Base-by-base conservation (phyloP, 2,329 filamentous ascomycete genomes). In the Capronia coronata region DNA sequence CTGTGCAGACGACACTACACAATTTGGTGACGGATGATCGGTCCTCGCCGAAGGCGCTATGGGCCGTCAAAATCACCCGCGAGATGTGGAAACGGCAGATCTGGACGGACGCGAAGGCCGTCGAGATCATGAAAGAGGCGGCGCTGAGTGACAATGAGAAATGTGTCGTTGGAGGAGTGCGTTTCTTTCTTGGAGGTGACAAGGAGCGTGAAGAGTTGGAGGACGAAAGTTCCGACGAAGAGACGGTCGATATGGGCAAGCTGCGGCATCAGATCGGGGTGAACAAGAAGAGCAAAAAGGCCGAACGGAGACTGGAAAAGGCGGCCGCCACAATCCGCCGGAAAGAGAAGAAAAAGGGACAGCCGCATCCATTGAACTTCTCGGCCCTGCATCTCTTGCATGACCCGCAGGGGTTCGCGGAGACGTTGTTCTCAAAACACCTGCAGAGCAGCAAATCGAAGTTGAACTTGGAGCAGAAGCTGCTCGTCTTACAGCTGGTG, bases 41-140 rank as follows among this genome's bases (percentile, higher is more conserved):
- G 35, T 76, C 85, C 7, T 94, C 89, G 0, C 77, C 87, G 1
- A 93, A 94, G 63, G 88, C 86, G 2, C 76, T 98, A 43, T 98
- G 93, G 93, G 89, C 93, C 2, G 88, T 96, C 54, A 96, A 96
- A 68, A 79, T 98, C 57, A 94, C 90, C 2, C 79, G 91, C 55
- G 93, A 98, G 71, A 74, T 98, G 63, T 98, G 93, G 93, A 94
- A 90, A 70, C 80, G 91, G 40, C 90, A 96, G 61, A 83, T 97
- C 56, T 98, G 93, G 93, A 88, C 86, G 8, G 93, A 98, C 62
- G 80, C 89, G 1, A 93, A 90, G 66, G 83, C 91, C 0, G 93
- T 97, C n/a, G 89, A 95, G 63, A 87, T 97, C 58, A 97, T 98
- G 90, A 94, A 94, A 70, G 86, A 95, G 69, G 89, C 91, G 0